phyloP scores from a whole-genome alignment of 768 basidiomycete species.

The Boletus speciosus region DNA sequence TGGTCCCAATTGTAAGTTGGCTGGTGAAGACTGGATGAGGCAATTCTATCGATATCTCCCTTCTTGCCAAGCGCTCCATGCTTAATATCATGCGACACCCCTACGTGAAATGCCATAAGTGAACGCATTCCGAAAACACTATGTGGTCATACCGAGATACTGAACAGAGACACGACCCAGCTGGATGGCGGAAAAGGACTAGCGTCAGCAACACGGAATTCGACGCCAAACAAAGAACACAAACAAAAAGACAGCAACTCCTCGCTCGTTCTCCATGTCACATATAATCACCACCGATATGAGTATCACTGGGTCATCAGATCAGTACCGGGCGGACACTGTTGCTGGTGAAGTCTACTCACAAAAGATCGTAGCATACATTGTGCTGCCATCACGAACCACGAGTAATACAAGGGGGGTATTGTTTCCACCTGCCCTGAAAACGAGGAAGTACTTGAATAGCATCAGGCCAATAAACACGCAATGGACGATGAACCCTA shows the following conservation, averaged over 20 bases:
- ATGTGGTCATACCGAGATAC: conserved; percentile 10
- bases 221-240: not conserved
- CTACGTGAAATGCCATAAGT: conserved; percentile 5
- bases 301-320: not conserved
- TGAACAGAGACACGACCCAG: conserved; percentile 12
- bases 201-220: conserved; percentile 1
- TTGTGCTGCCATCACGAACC: conserved; percentile 14
- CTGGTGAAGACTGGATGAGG: conserved; percentile 9
- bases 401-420: conserved; percentile 20
- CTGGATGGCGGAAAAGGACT: not conserved
- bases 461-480: conserved; percentile 13
- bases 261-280: not conserved
- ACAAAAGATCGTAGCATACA: conserved; percentile 8
- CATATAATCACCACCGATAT: not conserved
- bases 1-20: not conserved
- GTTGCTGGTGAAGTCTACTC: not conserved
- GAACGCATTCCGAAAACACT: not conserved
- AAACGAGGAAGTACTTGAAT: conserved; percentile 16
- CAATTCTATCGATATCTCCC: not conserved
- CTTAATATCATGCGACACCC: conserved; percentile 25
- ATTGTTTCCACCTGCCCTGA: conserved; percentile 16
- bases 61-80: conserved; percentile 19
- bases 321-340: not conserved
- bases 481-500: conserved; percentile 13
- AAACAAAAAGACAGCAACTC: conserved; percentile 1